Evolutionary conservation across 1,284 basidiomycete species (phyloP).

Genomic region (Ustilago cynodontis): DNA sequence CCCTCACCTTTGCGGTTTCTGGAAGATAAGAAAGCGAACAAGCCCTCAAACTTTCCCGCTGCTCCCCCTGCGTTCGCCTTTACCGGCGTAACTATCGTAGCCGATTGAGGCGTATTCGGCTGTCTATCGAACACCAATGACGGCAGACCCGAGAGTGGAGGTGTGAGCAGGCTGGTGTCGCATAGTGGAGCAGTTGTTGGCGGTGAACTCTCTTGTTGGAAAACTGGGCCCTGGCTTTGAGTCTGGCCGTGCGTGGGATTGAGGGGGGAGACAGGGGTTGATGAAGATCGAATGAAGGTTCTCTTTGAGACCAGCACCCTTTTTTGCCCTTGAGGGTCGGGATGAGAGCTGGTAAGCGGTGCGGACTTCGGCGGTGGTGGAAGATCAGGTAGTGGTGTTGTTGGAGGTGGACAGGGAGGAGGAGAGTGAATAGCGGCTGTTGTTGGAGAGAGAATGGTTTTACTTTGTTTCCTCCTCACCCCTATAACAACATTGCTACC

Average conservation of each 20-base stretch:
- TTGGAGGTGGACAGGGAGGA: constrained; percentile 33
- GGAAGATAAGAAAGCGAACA: constrained; percentile 26
- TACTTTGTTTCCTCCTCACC: constrained; percentile 3
- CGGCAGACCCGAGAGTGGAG: constrained; percentile 16
- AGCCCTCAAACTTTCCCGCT: constrained; percentile 22
- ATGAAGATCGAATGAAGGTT: constrained; percentile 13
- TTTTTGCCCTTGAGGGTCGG: neutral
- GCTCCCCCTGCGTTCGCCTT: neutral
- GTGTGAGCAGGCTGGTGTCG: constrained; percentile 16
- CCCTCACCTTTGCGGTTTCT: neutral
- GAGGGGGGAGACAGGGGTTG: constrained; percentile 23
- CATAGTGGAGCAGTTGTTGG: neutral
- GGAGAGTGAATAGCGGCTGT: constrained; percentile 14
- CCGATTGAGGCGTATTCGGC: constrained; percentile 22
- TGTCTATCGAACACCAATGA: constrained; percentile 11
- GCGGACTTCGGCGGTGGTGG: constrained; percentile 17
- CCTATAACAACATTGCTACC: too few relatives aligned
- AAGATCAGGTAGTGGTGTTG: constrained; percentile 24
- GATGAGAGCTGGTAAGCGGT: neutral
- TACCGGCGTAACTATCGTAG: constrained; percentile 12
- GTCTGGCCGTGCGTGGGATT: neutral
- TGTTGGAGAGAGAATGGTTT: constrained; percentile 6
- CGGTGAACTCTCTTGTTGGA: neutral
- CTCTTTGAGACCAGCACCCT: constrained; percentile 2
- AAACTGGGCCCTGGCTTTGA: constrained; percentile 16